A percentile compares a stretch with the other conserved stretches of the same genome.
phyloP scores from a whole-genome alignment of 352 stramenopile genomes.

The Blastocystis sp. region DNA sequence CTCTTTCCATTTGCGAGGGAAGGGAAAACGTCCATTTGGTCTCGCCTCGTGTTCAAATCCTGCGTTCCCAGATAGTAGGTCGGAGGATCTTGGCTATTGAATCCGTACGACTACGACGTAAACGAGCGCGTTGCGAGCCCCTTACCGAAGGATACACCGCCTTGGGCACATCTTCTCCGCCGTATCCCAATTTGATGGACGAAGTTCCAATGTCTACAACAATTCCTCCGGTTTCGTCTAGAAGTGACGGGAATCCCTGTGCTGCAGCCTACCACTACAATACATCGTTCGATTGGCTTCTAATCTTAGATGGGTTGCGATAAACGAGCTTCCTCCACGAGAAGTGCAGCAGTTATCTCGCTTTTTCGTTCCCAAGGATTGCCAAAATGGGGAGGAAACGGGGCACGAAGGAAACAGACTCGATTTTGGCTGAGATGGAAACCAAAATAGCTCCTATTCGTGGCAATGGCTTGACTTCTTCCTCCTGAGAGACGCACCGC shows the following conservation, averaged over 20 bases:
- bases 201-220: slow-evolving; percentile 76
- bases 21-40: slow-evolving; percentile 60
- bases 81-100: slow-evolving; percentile 54
- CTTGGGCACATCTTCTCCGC: slow-evolving; percentile 77
- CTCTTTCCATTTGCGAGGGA: slow-evolving; percentile 69
- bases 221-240: slow-evolving; percentile 76
- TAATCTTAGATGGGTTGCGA: background rate
- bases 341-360: background rate
- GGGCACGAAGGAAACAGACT: background rate
- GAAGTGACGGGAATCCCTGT: background rate
- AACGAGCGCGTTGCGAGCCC: slow-evolving; percentile 33
- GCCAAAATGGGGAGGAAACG: background rate
- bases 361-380: background rate
- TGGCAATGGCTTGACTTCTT: too few relatives aligned
- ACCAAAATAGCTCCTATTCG: too few relatives aligned
- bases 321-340: background rate
- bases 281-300: slow-evolving; percentile 30
- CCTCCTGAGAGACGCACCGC: too few relatives aligned
- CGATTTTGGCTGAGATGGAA: too few relatives aligned
- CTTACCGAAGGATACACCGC: slow-evolving; percentile 76
- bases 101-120: slow-evolving; percentile 51
- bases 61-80: slow-evolving; percentile 71
- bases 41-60: slow-evolving; percentile 48
- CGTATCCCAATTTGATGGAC: slow-evolving; percentile 77
- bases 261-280: slow-evolving; percentile 25